Conservation (phyloP, 192 early-diverging fungal genomes). For the Coemansia javaensis region DNA sequence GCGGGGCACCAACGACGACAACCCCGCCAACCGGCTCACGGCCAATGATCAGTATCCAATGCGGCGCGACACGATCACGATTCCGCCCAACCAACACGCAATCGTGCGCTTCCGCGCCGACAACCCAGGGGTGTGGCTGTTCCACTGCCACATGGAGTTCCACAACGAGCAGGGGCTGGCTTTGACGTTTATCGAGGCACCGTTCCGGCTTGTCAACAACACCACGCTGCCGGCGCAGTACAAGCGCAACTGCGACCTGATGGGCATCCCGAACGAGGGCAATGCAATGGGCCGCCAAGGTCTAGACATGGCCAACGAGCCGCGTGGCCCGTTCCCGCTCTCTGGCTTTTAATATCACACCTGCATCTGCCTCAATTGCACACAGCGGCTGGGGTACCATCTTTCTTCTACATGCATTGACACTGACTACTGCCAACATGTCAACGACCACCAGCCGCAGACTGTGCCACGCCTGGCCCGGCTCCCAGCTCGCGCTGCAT, state of each 20-base stretch:
- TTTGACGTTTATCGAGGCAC: slow-evolving; percentile 65
- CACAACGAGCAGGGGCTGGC: slow-evolving; percentile 67
- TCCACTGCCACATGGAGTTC: slow-evolving; percentile 76
- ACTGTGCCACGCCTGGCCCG: no score
- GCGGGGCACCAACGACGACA: slow-evolving; percentile 43
- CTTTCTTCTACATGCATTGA: no score
- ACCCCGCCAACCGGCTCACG: slow-evolving; percentile 16
- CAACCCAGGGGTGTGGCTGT: slow-evolving; percentile 75
- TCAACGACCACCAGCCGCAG: no score
- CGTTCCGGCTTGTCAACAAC: slow-evolving; percentile 50
- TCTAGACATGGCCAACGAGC: slow-evolving; percentile 51
- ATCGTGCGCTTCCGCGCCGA: slow-evolving; percentile 73
- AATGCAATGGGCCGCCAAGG: slow-evolving; percentile 73
- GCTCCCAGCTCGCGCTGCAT: no score
- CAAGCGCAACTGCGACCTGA: slow-evolving; percentile 56
- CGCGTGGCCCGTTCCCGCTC: neutral
- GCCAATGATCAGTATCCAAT: slow-evolving; percentile 28
- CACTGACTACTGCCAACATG: no score
- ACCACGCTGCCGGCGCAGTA: slow-evolving; percentile 50
- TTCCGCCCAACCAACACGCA: slow-evolving; percentile 58
- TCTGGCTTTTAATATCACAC: neutral
- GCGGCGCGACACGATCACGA: slow-evolving; percentile 69
- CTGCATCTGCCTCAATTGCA: no score
- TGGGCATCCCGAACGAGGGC: slow-evolving; percentile 57
- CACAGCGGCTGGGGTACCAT: no score